Percentiles rank a stretch among this genome's conserved stretches.
phyloP scores from a whole-genome alignment of 108 stramenopile genomes.

The Poteriospumella lacustris region DNA sequence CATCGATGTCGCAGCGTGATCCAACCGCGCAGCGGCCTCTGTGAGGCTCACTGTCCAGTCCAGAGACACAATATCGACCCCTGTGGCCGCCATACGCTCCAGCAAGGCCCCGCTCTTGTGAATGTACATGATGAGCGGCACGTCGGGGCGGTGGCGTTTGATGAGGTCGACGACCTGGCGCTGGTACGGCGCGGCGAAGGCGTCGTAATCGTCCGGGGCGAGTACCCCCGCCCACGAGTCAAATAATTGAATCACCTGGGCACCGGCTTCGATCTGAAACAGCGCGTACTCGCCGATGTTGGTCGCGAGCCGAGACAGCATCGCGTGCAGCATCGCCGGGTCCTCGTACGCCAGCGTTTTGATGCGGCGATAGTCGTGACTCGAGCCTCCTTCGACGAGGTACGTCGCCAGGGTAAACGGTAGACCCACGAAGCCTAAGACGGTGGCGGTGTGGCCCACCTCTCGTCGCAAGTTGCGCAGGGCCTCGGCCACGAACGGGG shows the following conservation, averaged over 20 bases:
- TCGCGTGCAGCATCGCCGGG: slow-evolving; percentile 62
- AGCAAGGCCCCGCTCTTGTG: slow-evolving; percentile 37
- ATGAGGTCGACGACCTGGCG: slow-evolving; percentile 60
- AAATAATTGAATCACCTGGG: slow-evolving; percentile 95
- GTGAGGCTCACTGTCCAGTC: slow-evolving; percentile 97
- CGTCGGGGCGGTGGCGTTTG: slow-evolving; percentile 62
- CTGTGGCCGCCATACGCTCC: slow-evolving; percentile 76
- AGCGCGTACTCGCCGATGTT: slow-evolving; percentile 89
- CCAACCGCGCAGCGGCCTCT: slow-evolving; percentile 78
- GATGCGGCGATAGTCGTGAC: slow-evolving; percentile 69
- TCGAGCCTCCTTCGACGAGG: slow-evolving; percentile 89
- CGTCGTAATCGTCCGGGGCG: slow-evolving; percentile 69
- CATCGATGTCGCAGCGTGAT: too few species aligned
- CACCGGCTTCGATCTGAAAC: slow-evolving; percentile 92
- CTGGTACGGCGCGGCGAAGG: slow-evolving; percentile 90
- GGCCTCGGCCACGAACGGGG: slow-evolving; percentile 23
- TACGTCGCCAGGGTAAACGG: slow-evolving; percentile 97
- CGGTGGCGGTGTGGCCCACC: slow-evolving; percentile 70
- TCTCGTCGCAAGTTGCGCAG: slow-evolving; percentile 42
- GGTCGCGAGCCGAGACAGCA: slow-evolving; percentile 76
- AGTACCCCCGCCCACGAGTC: slow-evolving; percentile 95
- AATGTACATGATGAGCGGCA: slow-evolving; percentile 69
- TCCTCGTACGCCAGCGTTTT: slow-evolving; percentile 86
- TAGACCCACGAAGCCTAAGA: slow-evolving; percentile 95
- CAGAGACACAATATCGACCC: slow-evolving; percentile 88